Evolutionary conservation across 441 rosid species (phyloP).

Genomic region (Cnidoscolus chayamansa): DNA sequence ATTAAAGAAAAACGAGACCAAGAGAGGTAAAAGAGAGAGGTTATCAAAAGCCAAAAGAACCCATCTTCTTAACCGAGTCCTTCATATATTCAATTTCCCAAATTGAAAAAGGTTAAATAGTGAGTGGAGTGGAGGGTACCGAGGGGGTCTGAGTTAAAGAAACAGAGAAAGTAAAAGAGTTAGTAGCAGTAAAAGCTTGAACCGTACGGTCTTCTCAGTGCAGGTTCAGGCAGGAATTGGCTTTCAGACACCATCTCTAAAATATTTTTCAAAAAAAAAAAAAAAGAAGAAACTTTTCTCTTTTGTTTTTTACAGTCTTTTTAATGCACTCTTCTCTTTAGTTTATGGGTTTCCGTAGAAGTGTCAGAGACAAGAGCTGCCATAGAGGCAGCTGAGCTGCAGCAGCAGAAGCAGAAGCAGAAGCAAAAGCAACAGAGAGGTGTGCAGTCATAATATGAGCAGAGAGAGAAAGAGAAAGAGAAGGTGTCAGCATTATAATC

Average conservation of each 20-base stretch:
- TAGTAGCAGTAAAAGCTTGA: slow-evolving; percentile 47
- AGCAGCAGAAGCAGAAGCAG: slow-evolving; percentile 41
- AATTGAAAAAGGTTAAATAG: slow-evolving; percentile 37
- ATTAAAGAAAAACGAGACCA: not conserved
- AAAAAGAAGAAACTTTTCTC: not conserved
- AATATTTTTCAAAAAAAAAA: not conserved
- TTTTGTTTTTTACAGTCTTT: slow-evolving; percentile 30
- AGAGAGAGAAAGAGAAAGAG: slow-evolving; percentile 11
- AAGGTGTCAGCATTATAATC: slow-evolving; percentile 34
- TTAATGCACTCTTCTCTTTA: slow-evolving; percentile 29
- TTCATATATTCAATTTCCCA: slow-evolving; percentile 31
- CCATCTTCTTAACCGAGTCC: not conserved
- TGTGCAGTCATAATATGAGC: slow-evolving; percentile 41
- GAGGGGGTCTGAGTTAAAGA: slow-evolving; percentile 33
- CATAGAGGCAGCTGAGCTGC: slow-evolving; percentile 36
- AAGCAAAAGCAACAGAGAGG: slow-evolving; percentile 35
- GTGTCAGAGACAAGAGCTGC: slow-evolving; percentile 82
- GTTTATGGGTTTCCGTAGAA: slow-evolving; percentile 74
- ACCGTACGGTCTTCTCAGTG: slow-evolving; percentile 43
- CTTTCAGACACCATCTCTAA: slow-evolving; percentile 34
- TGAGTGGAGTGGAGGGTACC: slow-evolving; percentile 30
- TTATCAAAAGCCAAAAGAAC: not conserved
- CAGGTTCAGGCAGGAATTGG: slow-evolving; percentile 24
- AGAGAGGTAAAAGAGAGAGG: not conserved
- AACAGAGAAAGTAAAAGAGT: slow-evolving; percentile 49